These are phyloP conservation scores for Microsporum ferrugineum DNA, from an alignment of 2,329 filamentous ascomycete species.

Conservation along the genomic window DNA sequence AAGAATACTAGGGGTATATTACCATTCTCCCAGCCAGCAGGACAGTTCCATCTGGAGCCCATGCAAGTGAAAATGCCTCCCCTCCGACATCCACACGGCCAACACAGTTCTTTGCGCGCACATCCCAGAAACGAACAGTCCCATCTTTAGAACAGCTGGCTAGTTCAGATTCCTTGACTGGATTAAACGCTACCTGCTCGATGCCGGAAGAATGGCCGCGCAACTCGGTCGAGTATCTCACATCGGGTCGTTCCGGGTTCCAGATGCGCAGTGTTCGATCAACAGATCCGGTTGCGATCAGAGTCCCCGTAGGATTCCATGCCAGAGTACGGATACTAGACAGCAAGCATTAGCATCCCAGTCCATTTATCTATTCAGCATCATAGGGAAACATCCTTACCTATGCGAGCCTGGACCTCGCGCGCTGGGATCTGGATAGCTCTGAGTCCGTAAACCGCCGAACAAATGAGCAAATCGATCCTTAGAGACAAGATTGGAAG, in stretches of 20 bases:
- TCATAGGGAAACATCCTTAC: constrained; percentile 26
- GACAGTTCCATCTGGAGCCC: constrained; percentile 38
- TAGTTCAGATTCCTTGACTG: constrained; percentile 38
- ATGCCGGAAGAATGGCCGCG: constrained; percentile 38
- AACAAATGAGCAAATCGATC: constrained; percentile 59
- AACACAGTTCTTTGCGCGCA: constrained; percentile 38
- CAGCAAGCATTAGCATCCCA: constrained; percentile 19
- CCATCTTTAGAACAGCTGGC: constrained; percentile 41
- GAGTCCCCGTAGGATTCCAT: constrained; percentile 76
- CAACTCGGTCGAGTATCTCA: constrained; percentile 39
- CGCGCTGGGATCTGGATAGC: constrained; percentile 53
- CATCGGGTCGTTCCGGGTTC: constrained; percentile 50
- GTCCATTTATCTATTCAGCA: background rate
- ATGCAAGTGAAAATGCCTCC: constrained; percentile 39
- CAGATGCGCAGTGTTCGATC: constrained; percentile 86
- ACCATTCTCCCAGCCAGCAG: constrained; percentile 40
- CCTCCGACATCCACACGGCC: constrained; percentile 39
- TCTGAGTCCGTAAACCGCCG: constrained; percentile 55
- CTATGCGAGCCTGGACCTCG: constrained; percentile 46
- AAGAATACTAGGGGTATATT: background rate
- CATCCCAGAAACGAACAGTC: constrained; percentile 42
- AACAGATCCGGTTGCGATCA: constrained; percentile 78
- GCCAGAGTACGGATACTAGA: constrained; percentile 60
- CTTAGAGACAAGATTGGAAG: constrained; percentile 43
- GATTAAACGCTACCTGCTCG: constrained; percentile 41